Percentiles rank a stretch among this genome's conserved stretches.
Evolutionary conservation across 768 basidiomycete genomes (phyloP).

Genomic region (Rhodosporidiobolus sp.): DNA sequence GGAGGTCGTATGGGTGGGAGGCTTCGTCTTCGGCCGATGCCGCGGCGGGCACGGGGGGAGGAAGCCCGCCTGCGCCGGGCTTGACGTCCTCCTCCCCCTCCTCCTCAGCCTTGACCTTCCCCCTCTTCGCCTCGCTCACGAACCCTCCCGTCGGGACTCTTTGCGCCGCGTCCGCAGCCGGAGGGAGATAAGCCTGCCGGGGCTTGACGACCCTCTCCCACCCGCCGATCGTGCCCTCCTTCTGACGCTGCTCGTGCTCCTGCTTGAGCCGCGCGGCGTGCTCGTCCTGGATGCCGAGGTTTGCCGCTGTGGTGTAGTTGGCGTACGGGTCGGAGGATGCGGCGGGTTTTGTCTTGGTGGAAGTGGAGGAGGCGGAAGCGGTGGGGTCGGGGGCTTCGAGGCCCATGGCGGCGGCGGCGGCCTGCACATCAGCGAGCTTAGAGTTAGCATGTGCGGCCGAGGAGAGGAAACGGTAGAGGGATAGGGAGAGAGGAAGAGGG

Average conservation of each 20-base stretch:
- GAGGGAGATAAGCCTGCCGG: not conserved
- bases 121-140: not conserved
- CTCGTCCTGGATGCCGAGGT: constrained; percentile 74
- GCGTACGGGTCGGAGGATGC: constrained; percentile 53
- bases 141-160: constrained; percentile 12
- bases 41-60: too few relatives aligned
- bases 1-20: not conserved
- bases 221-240: constrained; percentile 34
- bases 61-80: not conserved
- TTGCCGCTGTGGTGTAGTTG: constrained; percentile 84
- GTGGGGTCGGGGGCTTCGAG: constrained; percentile 41
- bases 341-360: constrained; percentile 42
- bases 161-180: not conserved
- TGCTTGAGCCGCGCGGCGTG: constrained; percentile 69
- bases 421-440: constrained; percentile 51
- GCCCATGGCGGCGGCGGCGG: constrained; percentile 65
- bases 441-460: not conserved
- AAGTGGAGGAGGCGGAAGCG: constrained; percentile 50
- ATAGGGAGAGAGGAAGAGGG: constrained; percentile 15
- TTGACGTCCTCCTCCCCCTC: constrained; percentile 3
- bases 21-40: not conserved
- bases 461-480: constrained; percentile 10
- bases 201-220: constrained; percentile 34
- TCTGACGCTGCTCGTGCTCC: constrained; percentile 53
- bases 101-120: not conserved